Conservation (phyloP, 345 rosid species). For the Excoecaria agallocha region DNA sequence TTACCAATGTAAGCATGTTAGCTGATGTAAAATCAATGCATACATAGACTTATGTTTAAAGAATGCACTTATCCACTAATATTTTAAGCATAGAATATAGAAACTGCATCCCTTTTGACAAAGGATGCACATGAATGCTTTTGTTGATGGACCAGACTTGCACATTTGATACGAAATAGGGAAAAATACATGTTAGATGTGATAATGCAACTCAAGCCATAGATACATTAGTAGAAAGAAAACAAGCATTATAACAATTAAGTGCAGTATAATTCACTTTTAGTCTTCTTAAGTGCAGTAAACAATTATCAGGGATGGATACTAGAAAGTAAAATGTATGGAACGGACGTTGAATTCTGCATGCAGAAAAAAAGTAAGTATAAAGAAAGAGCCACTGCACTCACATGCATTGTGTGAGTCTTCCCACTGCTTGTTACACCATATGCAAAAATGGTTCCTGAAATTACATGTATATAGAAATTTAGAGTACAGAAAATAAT, state of each 20-base stretch:
- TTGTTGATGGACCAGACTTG: neutral
- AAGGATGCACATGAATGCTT: neutral
- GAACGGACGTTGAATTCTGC: neutral
- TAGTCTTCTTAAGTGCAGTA: neutral
- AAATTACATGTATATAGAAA: conserved; percentile 26
- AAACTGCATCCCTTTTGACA: neutral
- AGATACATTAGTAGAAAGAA: neutral
- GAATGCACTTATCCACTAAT: neutral
- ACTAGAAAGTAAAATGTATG: neutral
- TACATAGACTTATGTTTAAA: conserved; percentile 2
- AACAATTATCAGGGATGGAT: neutral
- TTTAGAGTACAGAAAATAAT: conserved; percentile 11
- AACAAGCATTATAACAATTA: neutral
- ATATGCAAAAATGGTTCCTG: conserved; percentile 98
- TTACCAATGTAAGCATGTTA: conserved; percentile 8
- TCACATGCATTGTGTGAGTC: conserved; percentile 99
- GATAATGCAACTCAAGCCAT: neutral
- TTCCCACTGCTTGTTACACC: conserved; percentile 99
- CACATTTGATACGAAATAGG: neutral
- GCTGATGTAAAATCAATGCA: conserved; percentile 8
- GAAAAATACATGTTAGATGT: neutral
- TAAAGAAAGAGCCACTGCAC: conserved; percentile 26
- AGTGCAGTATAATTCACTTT: neutral
- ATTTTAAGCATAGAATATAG: neutral
- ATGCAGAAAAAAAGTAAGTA: neutral